phyloP scores from a whole-genome alignment of 2,329 filamentous ascomycete genomes.

The Chaetomiaceae sp. region DNA sequence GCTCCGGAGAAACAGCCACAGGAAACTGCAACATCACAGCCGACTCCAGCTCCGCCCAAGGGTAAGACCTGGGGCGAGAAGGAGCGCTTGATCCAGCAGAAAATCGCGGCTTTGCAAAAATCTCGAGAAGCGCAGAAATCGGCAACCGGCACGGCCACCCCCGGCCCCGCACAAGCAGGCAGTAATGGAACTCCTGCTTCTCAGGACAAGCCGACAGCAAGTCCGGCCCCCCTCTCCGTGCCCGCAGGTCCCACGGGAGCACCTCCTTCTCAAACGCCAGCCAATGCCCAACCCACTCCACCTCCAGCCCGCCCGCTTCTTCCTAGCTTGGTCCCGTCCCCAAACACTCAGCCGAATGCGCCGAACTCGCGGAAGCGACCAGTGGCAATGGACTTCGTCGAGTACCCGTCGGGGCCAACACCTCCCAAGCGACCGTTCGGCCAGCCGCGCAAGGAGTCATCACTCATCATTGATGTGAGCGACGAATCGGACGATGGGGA shows the following conservation, averaged over 20 bases:
- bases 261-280: not conserved
- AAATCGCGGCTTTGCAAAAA: conserved; percentile 70
- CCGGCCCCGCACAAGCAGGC: conserved; percentile 8
- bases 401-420: conserved; percentile 39
- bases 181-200: conserved; percentile 6
- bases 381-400: conserved; percentile 67
- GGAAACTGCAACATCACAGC: not conserved
- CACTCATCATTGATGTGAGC: conserved; percentile 79
- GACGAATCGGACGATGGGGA: conserved; percentile 62
- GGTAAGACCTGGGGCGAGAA: conserved; percentile 61
- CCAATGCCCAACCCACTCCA: not conserved
- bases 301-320: conserved; percentile 12
- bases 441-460: conserved; percentile 53
- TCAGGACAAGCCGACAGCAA: not conserved
- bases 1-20: conserved; percentile 10
- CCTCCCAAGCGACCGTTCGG: conserved; percentile 59
- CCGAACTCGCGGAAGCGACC: conserved; percentile 38
- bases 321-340: conserved; percentile 18
- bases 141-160: conserved; percentile 25
- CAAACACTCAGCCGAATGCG: conserved; percentile 19
- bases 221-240: not conserved
- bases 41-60: conserved; percentile 17
- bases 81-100: conserved; percentile 67
- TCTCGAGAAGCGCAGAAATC: conserved; percentile 42
- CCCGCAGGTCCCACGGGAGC: conserved; percentile 7